phyloP scores from a whole-genome alignment of 108 stramenopile genomes.

The Skeletonema tropicum region DNA sequence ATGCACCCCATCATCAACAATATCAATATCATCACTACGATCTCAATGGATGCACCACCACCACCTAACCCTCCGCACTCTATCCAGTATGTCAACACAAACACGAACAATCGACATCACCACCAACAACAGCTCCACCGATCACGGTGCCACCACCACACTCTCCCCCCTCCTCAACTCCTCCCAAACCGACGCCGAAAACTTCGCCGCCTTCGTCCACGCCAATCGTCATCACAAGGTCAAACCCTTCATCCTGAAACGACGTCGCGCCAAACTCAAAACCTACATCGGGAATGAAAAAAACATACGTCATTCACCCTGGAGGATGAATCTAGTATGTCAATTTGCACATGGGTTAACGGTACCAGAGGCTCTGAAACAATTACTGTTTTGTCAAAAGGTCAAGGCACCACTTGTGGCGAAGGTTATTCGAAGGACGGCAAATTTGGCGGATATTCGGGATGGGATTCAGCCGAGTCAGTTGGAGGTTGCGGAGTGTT shows the following conservation, averaged over 20 bases:
- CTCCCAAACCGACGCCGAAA: constrained; percentile 27
- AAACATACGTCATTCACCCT: constrained; percentile 77
- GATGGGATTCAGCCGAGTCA: constrained; percentile 74
- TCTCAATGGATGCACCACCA: not conserved
- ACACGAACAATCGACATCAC: not conserved
- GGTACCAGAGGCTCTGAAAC: constrained; percentile 78
- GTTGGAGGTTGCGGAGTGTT: constrained; percentile 88
- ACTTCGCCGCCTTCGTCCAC: constrained; percentile 32
- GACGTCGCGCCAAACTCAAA: constrained; percentile 53
- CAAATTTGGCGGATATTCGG: constrained; percentile 73
- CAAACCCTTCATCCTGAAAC: constrained; percentile 74
- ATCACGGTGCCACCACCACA: constrained; percentile 31
- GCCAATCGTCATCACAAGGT: constrained; percentile 54
- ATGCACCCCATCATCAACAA: not conserved
- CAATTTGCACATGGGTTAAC: constrained; percentile 75
- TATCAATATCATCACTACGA: not conserved
- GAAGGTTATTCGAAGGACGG: constrained; percentile 71
- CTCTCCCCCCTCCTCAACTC: constrained; percentile 23
- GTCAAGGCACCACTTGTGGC: constrained; percentile 68
- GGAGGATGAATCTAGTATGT: constrained; percentile 80
- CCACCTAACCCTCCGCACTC: constrained; percentile 1
- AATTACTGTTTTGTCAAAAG: constrained; percentile 75
- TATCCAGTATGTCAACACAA: not conserved
- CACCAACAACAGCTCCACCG: not conserved
- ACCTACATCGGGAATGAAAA: constrained; percentile 71